Base-by-base conservation (phyloP, 2,329 filamentous ascomycete species). In the Fusarium torreyae region DNA sequence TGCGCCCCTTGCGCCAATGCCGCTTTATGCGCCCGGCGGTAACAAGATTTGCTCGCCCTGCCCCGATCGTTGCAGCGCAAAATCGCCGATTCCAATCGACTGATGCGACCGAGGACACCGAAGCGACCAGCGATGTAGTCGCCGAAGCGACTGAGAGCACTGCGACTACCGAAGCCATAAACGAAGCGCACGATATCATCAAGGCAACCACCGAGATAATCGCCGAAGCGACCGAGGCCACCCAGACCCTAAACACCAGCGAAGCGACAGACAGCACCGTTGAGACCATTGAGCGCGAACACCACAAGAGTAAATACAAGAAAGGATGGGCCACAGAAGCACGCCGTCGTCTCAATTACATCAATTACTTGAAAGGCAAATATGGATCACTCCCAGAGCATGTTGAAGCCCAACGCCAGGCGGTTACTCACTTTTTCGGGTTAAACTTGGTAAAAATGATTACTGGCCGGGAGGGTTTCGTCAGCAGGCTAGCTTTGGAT, bases 381-480 rank as follows among this genome's bases (percentile, higher is more conserved):
- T 31, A 31, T 13, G 28, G 28, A 3, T 5, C 4, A 5, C 34
- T 36, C 34, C 17, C 34, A 15, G 17, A 17, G 14, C 2, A 36
- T 17, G 34, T 17, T 36, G 34, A 36, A 36, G 7, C 14, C 14
- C 14, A 36, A 17, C 8, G 7, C 34, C 7, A 7, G 9, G 34
- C 6, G 6, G 7, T 36, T 14, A 36, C 17, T 7, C 14, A 36
- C 6, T 36, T 36, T 17, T 36, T 17, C 15, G 34, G 17, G 7
- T 15, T 7, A 9, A 17, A 36, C 8, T 36, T 14, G 34, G 2
- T 36, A 15, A 17, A 11, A 4, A 36, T 36, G 34, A 7, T 15
- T 36, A 92, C 90, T 0, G 92, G 92, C 1, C 89, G 89, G 59
- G 91, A 95, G 74, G 93, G 93, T 0, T 97, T 89, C 77, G 78